phyloP scores from a whole-genome alignment of 2,329 filamentous ascomycete species.

The Parastagonospora avenae region DNA sequence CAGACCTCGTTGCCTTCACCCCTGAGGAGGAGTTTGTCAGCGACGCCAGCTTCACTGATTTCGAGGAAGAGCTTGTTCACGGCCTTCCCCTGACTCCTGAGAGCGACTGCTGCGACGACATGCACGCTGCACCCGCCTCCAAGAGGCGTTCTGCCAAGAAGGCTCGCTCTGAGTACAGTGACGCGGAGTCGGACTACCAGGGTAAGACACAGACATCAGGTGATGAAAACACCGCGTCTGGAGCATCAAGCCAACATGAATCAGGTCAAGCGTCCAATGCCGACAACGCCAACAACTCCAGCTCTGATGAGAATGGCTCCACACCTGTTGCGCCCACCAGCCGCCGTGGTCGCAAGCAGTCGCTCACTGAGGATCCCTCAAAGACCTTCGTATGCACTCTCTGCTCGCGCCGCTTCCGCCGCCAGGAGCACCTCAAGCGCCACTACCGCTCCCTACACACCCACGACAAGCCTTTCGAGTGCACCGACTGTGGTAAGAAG shows the following conservation, averaged over 20 bases:
- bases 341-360: conserved; percentile 97
- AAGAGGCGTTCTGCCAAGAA: conserved; percentile 40
- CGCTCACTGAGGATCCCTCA: conserved; percentile 92
- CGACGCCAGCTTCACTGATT: conserved; percentile 75
- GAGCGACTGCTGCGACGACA: conserved; percentile 51
- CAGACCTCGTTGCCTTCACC: conserved; percentile 67
- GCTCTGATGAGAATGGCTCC: conserved; percentile 48
- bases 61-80: conserved; percentile 70
- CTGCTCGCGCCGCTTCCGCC: conserved; percentile 95
- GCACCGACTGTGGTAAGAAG: conserved; percentile 97
- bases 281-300: conserved; percentile 54
- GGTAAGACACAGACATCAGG: conserved; percentile 41
- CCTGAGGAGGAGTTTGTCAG: conserved; percentile 77
- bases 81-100: conserved; percentile 66
- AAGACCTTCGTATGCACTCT: conserved; percentile 98
- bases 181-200: conserved; percentile 44
- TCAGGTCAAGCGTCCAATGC: conserved; percentile 32
- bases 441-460: conserved; percentile 99
- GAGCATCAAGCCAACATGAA: conserved; percentile 44
- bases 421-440: conserved; percentile 97
- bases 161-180: conserved; percentile 35
- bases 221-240: conserved; percentile 41
- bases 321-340: conserved; percentile 61
- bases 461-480: conserved; percentile 98
- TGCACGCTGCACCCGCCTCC: conserved; percentile 23